Base-by-base conservation (phyloP, 2,329 filamentous ascomycete genomes). In the Aspergillus versicolor region DNA sequence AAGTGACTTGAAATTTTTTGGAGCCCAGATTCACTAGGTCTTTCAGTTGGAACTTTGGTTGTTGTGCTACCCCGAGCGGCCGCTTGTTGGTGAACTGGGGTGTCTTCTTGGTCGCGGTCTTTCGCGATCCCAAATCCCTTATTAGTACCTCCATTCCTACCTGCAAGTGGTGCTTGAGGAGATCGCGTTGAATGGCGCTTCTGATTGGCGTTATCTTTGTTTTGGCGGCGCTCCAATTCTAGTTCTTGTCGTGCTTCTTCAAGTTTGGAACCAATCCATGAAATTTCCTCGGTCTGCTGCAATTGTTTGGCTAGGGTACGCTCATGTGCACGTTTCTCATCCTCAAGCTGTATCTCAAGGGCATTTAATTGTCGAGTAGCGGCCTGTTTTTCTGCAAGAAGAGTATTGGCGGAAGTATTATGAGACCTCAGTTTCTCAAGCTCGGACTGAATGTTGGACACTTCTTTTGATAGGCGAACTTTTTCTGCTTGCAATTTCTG, bases 331-430 rank as follows among this genome's bases (percentile, higher is more conserved):
- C 86, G 84, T 71, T 86, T 93, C 70, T 94, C 90, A 63, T 89
- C 90, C 62, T 92, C 90, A 2, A 96, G 81, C 65, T 96, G 89
- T 43, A 91, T 86, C 71, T 96, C 89, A 2, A 92, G 74, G 2
- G 88, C 86, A 67, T 83, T 88, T 27, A 96, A 73, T 73, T 94
- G 90, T 46, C 89, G 87, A 69, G 94, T 88, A 13, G 97, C 76
- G 2, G 88, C 82, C 45, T 93, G 80, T 72, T 95, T 96, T 69
- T 96, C 91, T 1, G 88, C 81, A 15, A 95, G 79, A 11, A 90
- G 77, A 2, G 83, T 81, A 67, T 92, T 87, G 53, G 92, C 85
- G 13, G 80, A 79, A 32, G 77, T 73, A 19, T 78, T 79, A 69
- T 88, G 85, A 6, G 81, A 77, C 61, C 81, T 82, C 13, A 88